Evolutionary conservation across 495 filamentous ascomycete genomes (phyloP).

Genomic region (Podospora pseudopauciseta): DNA sequence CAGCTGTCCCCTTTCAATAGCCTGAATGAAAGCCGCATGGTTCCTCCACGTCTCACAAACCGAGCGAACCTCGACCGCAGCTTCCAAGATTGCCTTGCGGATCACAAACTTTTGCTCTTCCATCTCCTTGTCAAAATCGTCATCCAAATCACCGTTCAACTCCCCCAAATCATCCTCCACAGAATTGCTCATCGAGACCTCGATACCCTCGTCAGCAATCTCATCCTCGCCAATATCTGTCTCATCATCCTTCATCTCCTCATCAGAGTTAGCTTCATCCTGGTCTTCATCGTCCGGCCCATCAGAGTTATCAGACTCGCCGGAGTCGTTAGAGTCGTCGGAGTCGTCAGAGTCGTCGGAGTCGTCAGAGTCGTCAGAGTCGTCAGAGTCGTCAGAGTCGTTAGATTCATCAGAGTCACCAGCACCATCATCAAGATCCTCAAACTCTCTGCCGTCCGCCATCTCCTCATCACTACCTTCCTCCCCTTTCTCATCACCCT

Average conservation of each 20-base stretch:
- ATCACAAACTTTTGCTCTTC: not conserved
- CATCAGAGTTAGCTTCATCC: not conserved
- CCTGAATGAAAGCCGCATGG: not conserved
- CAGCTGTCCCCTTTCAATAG: not conserved
- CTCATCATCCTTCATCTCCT: not conserved
- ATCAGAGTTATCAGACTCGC: not conserved
- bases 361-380: too few species aligned
- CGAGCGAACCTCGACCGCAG: not conserved
- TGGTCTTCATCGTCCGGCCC: not conserved
- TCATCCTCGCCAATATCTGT: not conserved
- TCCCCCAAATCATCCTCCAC: not conserved
- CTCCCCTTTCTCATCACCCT: not conserved
- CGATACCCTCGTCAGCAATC: too few species aligned
- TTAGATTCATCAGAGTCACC: not conserved
- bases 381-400: not conserved
- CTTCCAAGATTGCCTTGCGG: not conserved
- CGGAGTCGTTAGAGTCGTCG: not conserved
- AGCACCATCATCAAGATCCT: not conserved
- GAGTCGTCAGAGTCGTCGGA: too few species aligned
- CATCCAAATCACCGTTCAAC: not conserved
- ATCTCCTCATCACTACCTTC: not conserved
- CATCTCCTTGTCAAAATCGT: not conserved
- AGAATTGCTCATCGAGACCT: too few species aligned
- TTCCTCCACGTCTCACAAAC: not conserved
- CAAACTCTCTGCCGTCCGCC: not conserved